Conservation (phyloP, 164 flowering plant genomes). For the Protea cynaroides region DNA sequence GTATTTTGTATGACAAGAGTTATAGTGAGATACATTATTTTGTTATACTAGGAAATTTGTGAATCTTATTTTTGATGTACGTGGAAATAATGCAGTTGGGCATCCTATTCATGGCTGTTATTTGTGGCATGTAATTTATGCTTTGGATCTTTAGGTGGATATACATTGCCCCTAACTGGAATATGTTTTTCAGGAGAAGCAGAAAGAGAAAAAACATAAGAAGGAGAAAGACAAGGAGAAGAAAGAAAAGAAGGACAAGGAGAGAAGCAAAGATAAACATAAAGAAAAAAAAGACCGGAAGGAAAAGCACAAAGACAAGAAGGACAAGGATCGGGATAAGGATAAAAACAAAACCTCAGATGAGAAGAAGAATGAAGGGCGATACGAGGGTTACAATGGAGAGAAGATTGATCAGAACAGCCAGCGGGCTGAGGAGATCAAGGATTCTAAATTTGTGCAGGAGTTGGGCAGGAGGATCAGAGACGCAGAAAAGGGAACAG, state of each 20-base stretch:
- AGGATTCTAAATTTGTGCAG: slow-evolving; percentile 8
- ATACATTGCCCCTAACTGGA: background rate
- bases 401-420: slow-evolving; percentile 12
- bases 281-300: background rate
- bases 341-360: slow-evolving; percentile 22
- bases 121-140: too few species aligned
- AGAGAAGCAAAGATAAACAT: background rate
- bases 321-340: background rate
- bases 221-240: background rate
- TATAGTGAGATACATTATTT: too few species aligned
- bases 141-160: background rate
- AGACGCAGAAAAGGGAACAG: slow-evolving; percentile 27
- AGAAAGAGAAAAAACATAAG: background rate
- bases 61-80: too few species aligned
- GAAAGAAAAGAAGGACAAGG: background rate
- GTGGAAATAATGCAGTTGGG: too few species aligned
- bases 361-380: slow-evolving; percentile 19
- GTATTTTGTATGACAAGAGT: too few species aligned
- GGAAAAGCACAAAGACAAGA: background rate
- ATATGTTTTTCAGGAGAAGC: background rate
- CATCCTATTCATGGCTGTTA: too few species aligned
- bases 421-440: background rate
- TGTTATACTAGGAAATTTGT: too few species aligned
- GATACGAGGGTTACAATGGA: slow-evolving; percentile 11
- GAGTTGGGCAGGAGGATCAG: slow-evolving; percentile 37